phyloP scores from a whole-genome alignment of 352 stramenopile genomes.

The Pythium utonaiense region DNA sequence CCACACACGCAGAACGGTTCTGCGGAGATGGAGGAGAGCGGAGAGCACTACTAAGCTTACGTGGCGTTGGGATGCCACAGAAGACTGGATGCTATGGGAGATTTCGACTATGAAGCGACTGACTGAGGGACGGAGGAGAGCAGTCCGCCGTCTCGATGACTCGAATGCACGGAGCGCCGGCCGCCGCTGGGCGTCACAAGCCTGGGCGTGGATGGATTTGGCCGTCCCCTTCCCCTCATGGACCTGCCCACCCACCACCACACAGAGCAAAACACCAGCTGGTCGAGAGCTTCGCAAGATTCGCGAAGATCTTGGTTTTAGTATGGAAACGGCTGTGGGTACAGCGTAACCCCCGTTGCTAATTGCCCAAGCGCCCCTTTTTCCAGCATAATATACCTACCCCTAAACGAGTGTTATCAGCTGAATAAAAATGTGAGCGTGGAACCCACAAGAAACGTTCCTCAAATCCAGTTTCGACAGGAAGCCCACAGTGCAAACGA shows the following conservation, averaged over 20 bases:
- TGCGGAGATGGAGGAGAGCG: background rate
- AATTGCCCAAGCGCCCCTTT: slow-evolving; percentile 9
- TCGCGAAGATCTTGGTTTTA: slow-evolving; percentile 1
- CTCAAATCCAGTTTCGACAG: slow-evolving; percentile 12
- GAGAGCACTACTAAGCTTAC: background rate
- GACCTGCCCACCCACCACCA: background rate
- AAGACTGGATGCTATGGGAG: background rate
- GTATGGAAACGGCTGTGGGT: slow-evolving; percentile 5
- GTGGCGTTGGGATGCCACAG: background rate
- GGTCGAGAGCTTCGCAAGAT: background rate
- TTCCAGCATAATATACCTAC: background rate
- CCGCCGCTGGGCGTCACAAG: background rate
- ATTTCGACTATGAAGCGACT: background rate
- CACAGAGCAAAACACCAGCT: slow-evolving; percentile 4
- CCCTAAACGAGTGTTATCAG: slow-evolving; percentile 19
- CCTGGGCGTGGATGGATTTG: slow-evolving; percentile 1
- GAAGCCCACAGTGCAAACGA: background rate
- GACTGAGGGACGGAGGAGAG: background rate
- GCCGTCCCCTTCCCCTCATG: slow-evolving; percentile 14
- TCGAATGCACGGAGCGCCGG: background rate
- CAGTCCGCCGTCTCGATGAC: background rate
- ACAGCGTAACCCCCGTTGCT: slow-evolving; percentile 6
- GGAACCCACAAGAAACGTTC: slow-evolving; percentile 17
- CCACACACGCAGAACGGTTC: slow-evolving; percentile 1
- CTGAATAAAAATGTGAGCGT: slow-evolving; percentile 2